Evolutionary conservation across 441 rosid genomes (phyloP).

Genomic region (Erysimum pusillum): DNA sequence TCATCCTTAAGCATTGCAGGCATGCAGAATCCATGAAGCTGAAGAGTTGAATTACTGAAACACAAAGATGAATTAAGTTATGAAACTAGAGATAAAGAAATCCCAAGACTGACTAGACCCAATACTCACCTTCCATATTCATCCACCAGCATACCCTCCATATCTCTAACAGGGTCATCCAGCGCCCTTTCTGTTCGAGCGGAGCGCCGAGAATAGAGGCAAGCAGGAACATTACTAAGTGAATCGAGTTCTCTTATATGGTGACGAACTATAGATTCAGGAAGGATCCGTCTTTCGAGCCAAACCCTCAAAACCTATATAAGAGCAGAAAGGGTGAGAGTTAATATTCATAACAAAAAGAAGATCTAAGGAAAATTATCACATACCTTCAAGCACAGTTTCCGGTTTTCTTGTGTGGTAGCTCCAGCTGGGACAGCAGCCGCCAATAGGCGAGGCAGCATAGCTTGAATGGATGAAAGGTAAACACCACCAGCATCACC

Average conservation of each 20-base stretch:
- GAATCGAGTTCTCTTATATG: slow-evolving; percentile 91
- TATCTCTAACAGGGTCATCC: slow-evolving; percentile 97
- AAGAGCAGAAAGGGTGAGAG: slow-evolving; percentile 28
- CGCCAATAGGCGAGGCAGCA: slow-evolving; percentile 73
- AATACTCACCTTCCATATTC: slow-evolving; percentile 91
- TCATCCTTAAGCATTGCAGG: slow-evolving; percentile 87
- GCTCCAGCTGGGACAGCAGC: slow-evolving; percentile 94
- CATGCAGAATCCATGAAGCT: slow-evolving; percentile 97
- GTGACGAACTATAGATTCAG: slow-evolving; percentile 78
- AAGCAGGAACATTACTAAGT: slow-evolving; percentile 67
- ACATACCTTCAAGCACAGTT: slow-evolving; percentile 87
- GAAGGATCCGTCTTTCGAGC: slow-evolving; percentile 89
- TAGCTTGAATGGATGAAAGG: slow-evolving; percentile 82
- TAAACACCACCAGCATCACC: slow-evolving; percentile 81
- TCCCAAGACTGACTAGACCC: slow-evolving; percentile 21
- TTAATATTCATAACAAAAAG: slow-evolving; percentile 10
- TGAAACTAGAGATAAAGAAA: slow-evolving; percentile 27
- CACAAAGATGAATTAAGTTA: slow-evolving; percentile 41
- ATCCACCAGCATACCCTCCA: slow-evolving; percentile 99
- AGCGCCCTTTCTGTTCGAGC: slow-evolving; percentile 94
- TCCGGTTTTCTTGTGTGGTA: slow-evolving; percentile 79
- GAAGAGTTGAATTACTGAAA: slow-evolving; percentile 95
- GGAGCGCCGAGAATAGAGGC: slow-evolving; percentile 87
- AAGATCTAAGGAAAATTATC: slow-evolving; percentile 21
- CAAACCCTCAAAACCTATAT: slow-evolving; percentile 92